These are phyloP conservation scores for Phlyctochytrium planicorne DNA, from an alignment of 192 early-diverging fungal genomes.

Conservation along the genomic window DNA sequence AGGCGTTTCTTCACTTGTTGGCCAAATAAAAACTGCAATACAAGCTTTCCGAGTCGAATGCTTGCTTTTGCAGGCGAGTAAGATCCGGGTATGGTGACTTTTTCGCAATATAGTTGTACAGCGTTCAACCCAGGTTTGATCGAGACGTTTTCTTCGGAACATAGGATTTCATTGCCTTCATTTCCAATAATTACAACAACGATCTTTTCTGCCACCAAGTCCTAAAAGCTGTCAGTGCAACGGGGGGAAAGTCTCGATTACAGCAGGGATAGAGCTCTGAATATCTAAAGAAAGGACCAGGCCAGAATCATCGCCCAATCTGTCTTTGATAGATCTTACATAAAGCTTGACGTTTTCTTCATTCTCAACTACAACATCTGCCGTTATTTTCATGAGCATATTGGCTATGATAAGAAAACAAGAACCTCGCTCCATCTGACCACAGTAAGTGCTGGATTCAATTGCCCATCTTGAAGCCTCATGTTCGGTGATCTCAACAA, in stretches of 20 bases:
- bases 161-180: background rate
- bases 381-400: too few species aligned
- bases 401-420: too few species aligned
- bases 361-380: background rate
- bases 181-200: background rate
- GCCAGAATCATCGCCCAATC: constrained; percentile 24
- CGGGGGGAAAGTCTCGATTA: background rate
- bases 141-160: too few species aligned
- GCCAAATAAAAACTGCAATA: constrained; percentile 34
- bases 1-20: constrained; percentile 33
- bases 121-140: too few species aligned
- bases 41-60: constrained; percentile 58
- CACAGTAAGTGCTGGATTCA: too few species aligned
- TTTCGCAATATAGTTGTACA: too few species aligned
- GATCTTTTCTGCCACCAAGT: background rate
- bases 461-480: background rate
- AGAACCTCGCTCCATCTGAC: too few species aligned
- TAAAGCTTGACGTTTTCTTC: constrained; percentile 7
- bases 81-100: constrained; percentile 52
- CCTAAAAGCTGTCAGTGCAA: constrained; percentile 14
- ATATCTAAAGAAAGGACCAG: background rate
- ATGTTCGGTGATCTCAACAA: background rate
- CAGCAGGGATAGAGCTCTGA: constrained; percentile 1
- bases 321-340: background rate
- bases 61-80: constrained; percentile 56